Evolutionary conservation across 2,329 filamentous ascomycete species (phyloP).

Genomic region (Rasamsonia emersonii): DNA sequence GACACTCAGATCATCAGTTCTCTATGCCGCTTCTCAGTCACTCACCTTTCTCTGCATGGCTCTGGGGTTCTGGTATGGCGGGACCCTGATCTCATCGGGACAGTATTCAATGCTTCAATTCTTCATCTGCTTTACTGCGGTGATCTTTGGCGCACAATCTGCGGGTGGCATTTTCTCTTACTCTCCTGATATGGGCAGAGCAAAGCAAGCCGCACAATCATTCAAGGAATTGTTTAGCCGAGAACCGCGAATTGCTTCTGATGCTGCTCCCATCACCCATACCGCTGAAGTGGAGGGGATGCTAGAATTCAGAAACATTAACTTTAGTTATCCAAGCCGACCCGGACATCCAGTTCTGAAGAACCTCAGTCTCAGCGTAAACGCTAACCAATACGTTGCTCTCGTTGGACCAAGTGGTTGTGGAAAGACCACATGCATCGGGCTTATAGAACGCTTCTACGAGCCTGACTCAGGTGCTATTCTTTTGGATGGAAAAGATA

Average conservation of each 20-base stretch:
- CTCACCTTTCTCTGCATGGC: slow-evolving; percentile 75
- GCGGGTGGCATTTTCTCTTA: slow-evolving; percentile 85
- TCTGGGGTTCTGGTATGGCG: slow-evolving; percentile 88
- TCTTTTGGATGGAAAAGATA: slow-evolving; percentile 72
- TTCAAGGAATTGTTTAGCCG: slow-evolving; percentile 76
- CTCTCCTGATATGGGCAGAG: slow-evolving; percentile 87
- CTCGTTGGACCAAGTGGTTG: slow-evolving; percentile 89
- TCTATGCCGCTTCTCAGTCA: slow-evolving; percentile 80
- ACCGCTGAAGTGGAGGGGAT: slow-evolving; percentile 60
- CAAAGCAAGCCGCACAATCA: slow-evolving; percentile 70
- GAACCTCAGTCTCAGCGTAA: slow-evolving; percentile 67
- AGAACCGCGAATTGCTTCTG: slow-evolving; percentile 70
- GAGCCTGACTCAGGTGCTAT: slow-evolving; percentile 76
- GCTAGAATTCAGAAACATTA: slow-evolving; percentile 83
- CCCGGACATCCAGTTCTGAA: slow-evolving; percentile 85
- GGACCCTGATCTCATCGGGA: slow-evolving; percentile 58
- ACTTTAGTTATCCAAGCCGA: slow-evolving; percentile 92
- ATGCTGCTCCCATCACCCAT: slow-evolving; percentile 60
- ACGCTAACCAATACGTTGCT: slow-evolving; percentile 84
- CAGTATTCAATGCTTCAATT: slow-evolving; percentile 79
- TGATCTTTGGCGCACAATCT: slow-evolving; percentile 87
- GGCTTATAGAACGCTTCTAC: slow-evolving; percentile 92
- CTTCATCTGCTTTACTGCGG: slow-evolving; percentile 78
- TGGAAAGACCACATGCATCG: slow-evolving; percentile 90
- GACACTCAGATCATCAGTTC: slow-evolving; percentile 63